A percentile compares a stretch with the other conserved stretches of the same genome.
Evolutionary conservation across 345 rosid species (phyloP).

Genomic region (Durio zibethinus): DNA sequence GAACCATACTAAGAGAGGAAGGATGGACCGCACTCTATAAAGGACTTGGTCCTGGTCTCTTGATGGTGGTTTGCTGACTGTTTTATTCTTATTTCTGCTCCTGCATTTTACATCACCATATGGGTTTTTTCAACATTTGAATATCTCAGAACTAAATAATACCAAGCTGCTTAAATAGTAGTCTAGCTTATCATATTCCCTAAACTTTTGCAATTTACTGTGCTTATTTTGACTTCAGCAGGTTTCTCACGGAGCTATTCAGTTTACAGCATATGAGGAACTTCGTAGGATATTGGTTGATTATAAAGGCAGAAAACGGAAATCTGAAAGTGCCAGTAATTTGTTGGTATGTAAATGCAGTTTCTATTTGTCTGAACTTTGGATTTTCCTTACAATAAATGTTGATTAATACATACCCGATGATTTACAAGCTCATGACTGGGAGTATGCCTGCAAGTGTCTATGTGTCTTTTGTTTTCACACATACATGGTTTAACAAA

Average conservation of each 20-base stretch:
- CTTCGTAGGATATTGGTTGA: constrained; percentile 63
- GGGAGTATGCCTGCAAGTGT: background rate
- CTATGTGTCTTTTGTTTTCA: background rate
- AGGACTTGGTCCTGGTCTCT: constrained; percentile 78
- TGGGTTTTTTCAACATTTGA: background rate
- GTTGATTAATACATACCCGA: background rate
- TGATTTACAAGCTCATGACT: background rate
- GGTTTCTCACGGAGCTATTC: constrained; percentile 96
- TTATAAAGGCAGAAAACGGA: constrained; percentile 37
- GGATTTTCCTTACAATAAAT: background rate
- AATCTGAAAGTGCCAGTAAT: constrained; percentile 32
- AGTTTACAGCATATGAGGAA: constrained; percentile 90
- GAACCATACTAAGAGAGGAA: constrained; percentile 89
- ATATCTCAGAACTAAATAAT: background rate
- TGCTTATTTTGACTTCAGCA: constrained; percentile 48
- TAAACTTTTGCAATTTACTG: constrained; percentile 10
- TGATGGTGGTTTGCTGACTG: constrained; percentile 52
- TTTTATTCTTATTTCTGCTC: background rate
- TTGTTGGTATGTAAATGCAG: constrained; percentile 48
- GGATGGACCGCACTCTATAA: constrained; percentile 84
- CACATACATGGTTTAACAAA: background rate
- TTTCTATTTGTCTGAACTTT: background rate
- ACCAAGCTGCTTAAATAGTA: constrained; percentile 8
- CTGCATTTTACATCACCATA: background rate
- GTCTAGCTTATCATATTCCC: constrained; percentile 6